These are phyloP conservation scores for Leptographium lundbergii DNA, from an alignment of 2,329 filamentous ascomycete species.

Conservation along the genomic window DNA sequence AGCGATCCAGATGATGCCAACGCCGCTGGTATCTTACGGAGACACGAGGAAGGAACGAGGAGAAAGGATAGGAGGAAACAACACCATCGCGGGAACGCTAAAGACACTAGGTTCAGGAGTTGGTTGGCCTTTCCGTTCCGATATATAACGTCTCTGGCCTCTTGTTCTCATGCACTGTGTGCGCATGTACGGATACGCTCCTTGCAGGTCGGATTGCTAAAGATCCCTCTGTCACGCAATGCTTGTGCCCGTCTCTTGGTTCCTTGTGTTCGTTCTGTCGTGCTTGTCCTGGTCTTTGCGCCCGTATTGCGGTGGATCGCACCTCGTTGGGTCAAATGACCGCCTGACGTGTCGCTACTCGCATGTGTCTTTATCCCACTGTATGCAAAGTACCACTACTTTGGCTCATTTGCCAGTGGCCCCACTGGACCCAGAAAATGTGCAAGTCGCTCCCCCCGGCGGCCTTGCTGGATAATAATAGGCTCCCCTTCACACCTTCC, in stretches of 20 bases:
- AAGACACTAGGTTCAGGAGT: not conserved
- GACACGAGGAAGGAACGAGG: not conserved
- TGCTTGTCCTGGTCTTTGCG: not conserved
- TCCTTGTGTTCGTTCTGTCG: not conserved
- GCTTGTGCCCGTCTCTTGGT: too few relatives aligned
- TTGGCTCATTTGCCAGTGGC: not conserved
- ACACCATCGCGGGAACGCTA: slow-evolving; percentile 1
- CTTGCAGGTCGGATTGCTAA: too few relatives aligned
- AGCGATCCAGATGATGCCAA: too few relatives aligned
- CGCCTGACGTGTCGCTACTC: not conserved
- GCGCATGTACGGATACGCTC: too few relatives aligned
- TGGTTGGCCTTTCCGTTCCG: not conserved
- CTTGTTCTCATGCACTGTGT: too few relatives aligned
- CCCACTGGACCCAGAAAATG: not conserved
- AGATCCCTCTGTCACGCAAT: too few relatives aligned
- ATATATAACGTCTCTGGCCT: not conserved
- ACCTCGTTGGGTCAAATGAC: not conserved
- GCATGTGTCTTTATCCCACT: not conserved
- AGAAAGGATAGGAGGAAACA: not conserved
- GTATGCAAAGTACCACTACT: not conserved
- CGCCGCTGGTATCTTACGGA: too few relatives aligned
- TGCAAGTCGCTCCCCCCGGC: too few relatives aligned
- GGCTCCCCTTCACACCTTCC: not conserved
- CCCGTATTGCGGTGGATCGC: slow-evolving; percentile 2
- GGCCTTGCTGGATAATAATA: too few relatives aligned